Evolutionary conservation across 495 filamentous ascomycete species (phyloP).

Genomic region (Halenospora varia): DNA sequence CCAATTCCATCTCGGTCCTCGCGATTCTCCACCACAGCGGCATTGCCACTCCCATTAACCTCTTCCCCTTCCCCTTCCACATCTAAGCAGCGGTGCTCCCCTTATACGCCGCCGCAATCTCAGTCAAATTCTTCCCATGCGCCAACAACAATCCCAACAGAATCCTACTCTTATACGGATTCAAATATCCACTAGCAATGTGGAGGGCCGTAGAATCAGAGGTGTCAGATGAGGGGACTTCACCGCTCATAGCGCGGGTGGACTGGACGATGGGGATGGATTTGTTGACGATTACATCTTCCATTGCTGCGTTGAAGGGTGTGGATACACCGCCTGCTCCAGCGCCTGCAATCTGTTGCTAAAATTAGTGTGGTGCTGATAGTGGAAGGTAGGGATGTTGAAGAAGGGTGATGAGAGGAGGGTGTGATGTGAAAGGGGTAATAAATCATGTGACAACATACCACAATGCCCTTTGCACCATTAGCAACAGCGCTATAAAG

Average conservation of each 20-base stretch:
- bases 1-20: too few species aligned
- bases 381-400: too few species aligned
- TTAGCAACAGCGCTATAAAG: conserved; percentile 32
- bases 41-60: too few species aligned
- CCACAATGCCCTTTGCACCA: conserved; percentile 37
- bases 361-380: too few species aligned
- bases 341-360: conserved; percentile 5
- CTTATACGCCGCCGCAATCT: conserved; percentile 25
- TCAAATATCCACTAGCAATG: conserved; percentile 32
- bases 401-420: conserved; percentile 3
- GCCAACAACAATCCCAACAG: conserved; percentile 29
- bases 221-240: conserved; percentile 30
- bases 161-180: conserved; percentile 29
- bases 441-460: background rate
- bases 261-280: conserved; percentile 37
- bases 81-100: too few species aligned
- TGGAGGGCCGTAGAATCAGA: conserved; percentile 12
- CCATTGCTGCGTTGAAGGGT: conserved; percentile 36
- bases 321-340: conserved; percentile 23
- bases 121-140: conserved; percentile 22
- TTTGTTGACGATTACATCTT: conserved; percentile 42
- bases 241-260: conserved; percentile 31
- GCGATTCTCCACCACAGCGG: too few species aligned
- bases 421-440: background rate
- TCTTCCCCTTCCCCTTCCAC: too few species aligned